Evolutionary conservation across 805 yeast genomes (phyloP).

Genomic region (Saturnispora dispora): DNA sequence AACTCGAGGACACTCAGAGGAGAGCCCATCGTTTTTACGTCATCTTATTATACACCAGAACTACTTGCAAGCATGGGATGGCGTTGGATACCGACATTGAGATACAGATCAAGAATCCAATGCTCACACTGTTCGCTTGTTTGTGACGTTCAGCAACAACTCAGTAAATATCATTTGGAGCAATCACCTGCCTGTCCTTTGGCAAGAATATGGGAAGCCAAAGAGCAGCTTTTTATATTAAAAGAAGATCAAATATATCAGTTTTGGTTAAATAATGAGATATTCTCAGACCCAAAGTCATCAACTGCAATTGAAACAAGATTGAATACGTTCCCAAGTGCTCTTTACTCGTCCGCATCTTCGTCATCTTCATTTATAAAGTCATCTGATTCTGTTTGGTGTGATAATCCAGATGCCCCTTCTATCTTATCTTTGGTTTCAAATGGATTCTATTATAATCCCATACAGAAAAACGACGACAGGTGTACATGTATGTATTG

Average conservation of each 20-base stretch:
- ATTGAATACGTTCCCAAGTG: not conserved
- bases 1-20: not conserved
- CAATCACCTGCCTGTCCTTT: conserved; percentile 6
- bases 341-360: not conserved
- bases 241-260: not conserved
- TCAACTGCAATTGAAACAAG: not conserved
- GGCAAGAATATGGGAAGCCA: conserved; percentile 9
- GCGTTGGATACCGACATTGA: conserved; percentile 9
- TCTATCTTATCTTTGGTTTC: conserved; percentile 37
- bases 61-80: conserved; percentile 10
- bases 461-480: conserved; percentile 37
- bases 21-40: not conserved
- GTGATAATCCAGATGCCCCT: conserved; percentile 28
- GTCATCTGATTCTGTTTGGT: conserved; percentile 1
- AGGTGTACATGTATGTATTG: conserved; percentile 59
- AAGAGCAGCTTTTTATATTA: not conserved
- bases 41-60: conserved; percentile 4
- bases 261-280: not conserved
- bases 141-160: conserved; percentile 3
- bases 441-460: conserved; percentile 52
- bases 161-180: conserved; percentile 5
- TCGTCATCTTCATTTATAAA: not conserved
- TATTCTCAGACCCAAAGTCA: conserved; percentile 3
- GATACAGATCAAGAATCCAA: conserved; percentile 6
- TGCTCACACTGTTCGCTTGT: conserved; percentile 9